Base-by-base conservation (phyloP, 805 yeast genomes). In the Maudiozyma turicensis region DNA sequence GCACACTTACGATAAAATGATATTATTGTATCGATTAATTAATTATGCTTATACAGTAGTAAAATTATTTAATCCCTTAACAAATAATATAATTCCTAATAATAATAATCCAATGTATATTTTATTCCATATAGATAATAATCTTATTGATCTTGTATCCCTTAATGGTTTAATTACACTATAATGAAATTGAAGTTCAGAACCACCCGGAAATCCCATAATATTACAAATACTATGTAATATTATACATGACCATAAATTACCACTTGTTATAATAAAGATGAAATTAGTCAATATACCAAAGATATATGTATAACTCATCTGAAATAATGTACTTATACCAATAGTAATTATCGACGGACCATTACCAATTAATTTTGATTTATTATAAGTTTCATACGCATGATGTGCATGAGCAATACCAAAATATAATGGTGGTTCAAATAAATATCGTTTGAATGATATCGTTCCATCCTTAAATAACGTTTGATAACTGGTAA, bases 341-440 rank as follows among this genome's bases (percentile, higher is more conserved):
- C 56, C 2, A 13, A 66, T 57, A 5, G 56, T 51, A 3, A 48
- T 26, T 5, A 52, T 7, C 2, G 54, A 45, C 8, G 37, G 37
- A n/a, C 28, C 11, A 20, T 8, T 28, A 13, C 43, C 33, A 13
- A 55, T 44, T 5, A 50, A 45, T 1, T 65, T 64, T 8, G 40
- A 8, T 13, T 45, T 35, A 6, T 52, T 49, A 26, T 51, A 53
- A 40, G 54, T 40, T 45, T 63, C 68, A 46, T 58, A 64, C 0
- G 62, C 68, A 48, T 66, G 70, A 45, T 66, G 70, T 8, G 57
- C 45, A 48, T 66, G 70, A 0, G 70, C 69, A 5, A 65, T 42
- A 5, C 69, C 69, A 45, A 66, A 66, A 49, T 59, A 64, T 11
- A 63, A 40, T 0, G 66, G 65, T 3, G 61, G 54, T 43, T 53